phyloP scores from a whole-genome alignment of 1,284 basidiomycete species.

The Tylopilus orsonianus region DNA sequence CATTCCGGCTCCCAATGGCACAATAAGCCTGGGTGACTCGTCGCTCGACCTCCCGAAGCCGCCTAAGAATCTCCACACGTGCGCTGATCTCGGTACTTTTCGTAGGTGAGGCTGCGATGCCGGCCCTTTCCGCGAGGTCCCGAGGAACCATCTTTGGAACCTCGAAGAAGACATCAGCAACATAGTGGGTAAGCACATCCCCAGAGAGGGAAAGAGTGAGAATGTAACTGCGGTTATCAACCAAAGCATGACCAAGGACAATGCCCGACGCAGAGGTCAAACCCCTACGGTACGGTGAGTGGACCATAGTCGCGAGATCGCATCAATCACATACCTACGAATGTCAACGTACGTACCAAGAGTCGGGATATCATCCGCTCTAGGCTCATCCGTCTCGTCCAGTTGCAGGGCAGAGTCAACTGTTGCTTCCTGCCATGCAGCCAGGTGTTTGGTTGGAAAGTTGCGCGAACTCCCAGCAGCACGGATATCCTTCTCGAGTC shows the following conservation, averaged over 20 bases:
- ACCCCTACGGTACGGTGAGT: slow-evolving; percentile 41
- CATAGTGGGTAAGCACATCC: slow-evolving; percentile 47
- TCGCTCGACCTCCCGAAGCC: slow-evolving; percentile 50
- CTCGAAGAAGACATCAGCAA: slow-evolving; percentile 55
- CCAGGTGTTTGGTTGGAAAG: slow-evolving; percentile 20
- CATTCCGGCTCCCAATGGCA: slow-evolving; percentile 33
- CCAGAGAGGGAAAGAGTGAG: slow-evolving; percentile 48
- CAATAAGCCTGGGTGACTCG: slow-evolving; percentile 42
- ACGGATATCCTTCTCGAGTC: slow-evolving; percentile 26
- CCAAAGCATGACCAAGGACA: slow-evolving; percentile 42
- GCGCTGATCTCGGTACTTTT: slow-evolving; percentile 46
- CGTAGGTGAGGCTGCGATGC: slow-evolving; percentile 32
- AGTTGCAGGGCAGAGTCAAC: slow-evolving; percentile 5
- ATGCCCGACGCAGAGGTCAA: slow-evolving; percentile 44
- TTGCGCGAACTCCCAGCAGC: slow-evolving; percentile 2
- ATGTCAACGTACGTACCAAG: slow-evolving; percentile 61
- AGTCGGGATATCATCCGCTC: slow-evolving; percentile 16
- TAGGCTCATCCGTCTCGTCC: slow-evolving; percentile 20
- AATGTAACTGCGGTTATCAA: slow-evolving; percentile 38
- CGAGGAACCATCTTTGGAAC: slow-evolving; percentile 52
- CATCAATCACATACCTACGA: slow-evolving; percentile 45
- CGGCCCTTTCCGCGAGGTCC: slow-evolving; percentile 52
- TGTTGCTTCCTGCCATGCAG: slow-evolving; percentile 25
- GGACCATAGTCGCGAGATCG: slow-evolving; percentile 1
- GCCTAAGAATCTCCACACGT: slow-evolving; percentile 57